Conservation (phyloP, 1,139 yeast genomes). For the Pichia sp. region DNA sequence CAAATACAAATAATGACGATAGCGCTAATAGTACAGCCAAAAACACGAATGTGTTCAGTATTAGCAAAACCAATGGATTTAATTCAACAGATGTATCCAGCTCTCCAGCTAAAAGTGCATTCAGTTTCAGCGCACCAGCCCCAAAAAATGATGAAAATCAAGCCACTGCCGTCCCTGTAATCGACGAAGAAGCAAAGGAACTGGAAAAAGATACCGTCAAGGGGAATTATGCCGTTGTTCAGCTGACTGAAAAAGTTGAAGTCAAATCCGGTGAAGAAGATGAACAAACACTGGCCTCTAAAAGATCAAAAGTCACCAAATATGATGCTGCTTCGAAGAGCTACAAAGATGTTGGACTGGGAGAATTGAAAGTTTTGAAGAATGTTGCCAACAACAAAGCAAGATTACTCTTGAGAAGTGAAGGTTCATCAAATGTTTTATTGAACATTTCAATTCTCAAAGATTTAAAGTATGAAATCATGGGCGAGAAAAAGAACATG, state of each 20-base stretch:
- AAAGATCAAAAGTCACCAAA: slow-evolving; percentile 66
- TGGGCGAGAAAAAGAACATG: slow-evolving; percentile 46
- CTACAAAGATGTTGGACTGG: slow-evolving; percentile 65
- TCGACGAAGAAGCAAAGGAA: slow-evolving; percentile 16
- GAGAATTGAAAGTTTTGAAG: slow-evolving; percentile 67
- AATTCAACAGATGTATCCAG: slow-evolving; percentile 1
- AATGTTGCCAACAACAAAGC: slow-evolving; percentile 50
- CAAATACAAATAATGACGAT: too few species aligned
- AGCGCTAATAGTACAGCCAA: too few species aligned
- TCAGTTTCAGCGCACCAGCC: slow-evolving; percentile 16
- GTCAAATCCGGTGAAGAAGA: slow-evolving; percentile 79
- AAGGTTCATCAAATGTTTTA: slow-evolving; percentile 70
- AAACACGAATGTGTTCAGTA: slow-evolving; percentile 14
- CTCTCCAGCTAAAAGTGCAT: slow-evolving; percentile 7
- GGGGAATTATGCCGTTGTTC: slow-evolving; percentile 41
- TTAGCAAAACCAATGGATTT: slow-evolving; percentile 7
- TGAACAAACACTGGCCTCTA: slow-evolving; percentile 56
- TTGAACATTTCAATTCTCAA: slow-evolving; percentile 53
- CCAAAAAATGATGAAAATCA: slow-evolving; percentile 5
- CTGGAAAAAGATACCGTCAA: slow-evolving; percentile 35
- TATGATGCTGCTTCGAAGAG: slow-evolving; percentile 44
- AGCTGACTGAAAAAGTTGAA: slow-evolving; percentile 39
- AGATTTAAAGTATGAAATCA: slow-evolving; percentile 44
- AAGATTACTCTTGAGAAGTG: slow-evolving; percentile 77
- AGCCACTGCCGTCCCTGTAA: slow-evolving; percentile 6